Conservation (phyloP, 805 yeast species). For the Yarrowia deformans region DNA sequence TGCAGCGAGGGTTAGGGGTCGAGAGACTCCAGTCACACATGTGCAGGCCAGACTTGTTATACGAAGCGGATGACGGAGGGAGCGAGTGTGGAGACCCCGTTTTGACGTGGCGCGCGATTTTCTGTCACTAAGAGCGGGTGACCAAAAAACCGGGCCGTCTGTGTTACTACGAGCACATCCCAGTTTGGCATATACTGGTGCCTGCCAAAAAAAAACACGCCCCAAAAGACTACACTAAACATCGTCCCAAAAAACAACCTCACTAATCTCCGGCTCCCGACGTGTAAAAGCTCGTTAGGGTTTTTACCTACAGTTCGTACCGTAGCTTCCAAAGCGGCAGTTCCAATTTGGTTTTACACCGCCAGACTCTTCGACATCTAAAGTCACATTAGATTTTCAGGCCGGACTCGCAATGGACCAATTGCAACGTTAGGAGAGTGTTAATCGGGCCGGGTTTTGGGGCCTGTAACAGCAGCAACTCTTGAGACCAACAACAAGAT, state of each 20-base stretch:
- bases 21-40: background rate
- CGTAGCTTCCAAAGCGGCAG: slow-evolving; percentile 1
- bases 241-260: background rate
- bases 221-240: background rate
- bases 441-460: background rate
- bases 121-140: too few species aligned
- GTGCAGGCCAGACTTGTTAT: background rate
- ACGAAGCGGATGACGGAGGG: background rate
- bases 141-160: too few species aligned
- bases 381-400: background rate
- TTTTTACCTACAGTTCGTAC: too few species aligned
- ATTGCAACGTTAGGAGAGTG: background rate
- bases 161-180: too few species aligned
- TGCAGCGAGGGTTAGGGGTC: slow-evolving; percentile 34
- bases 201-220: background rate
- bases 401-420: background rate
- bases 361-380: background rate
- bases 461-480: background rate
- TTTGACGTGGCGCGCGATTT: too few species aligned
- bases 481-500: background rate
- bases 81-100: background rate
- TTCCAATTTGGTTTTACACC: background rate
- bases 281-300: background rate
- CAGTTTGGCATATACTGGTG: too few species aligned
- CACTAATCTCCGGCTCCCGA: slow-evolving; percentile 1